Base-by-base conservation (phyloP, 768 basidiomycete genomes). In the Amanita muscaria region DNA sequence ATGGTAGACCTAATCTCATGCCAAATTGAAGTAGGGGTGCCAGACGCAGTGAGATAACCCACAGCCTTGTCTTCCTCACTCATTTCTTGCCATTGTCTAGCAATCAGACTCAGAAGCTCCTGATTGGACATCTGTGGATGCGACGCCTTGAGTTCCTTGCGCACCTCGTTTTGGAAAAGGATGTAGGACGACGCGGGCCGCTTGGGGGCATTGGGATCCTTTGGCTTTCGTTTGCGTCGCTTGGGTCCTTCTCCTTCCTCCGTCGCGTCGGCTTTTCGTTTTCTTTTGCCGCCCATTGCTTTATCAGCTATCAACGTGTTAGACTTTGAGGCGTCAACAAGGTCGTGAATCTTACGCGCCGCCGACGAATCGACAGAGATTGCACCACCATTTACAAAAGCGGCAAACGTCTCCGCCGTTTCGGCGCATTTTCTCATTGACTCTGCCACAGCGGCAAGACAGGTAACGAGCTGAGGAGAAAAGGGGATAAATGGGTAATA, bases 201-300 rank as follows among this genome's bases (percentile, higher is more conserved):
- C 60, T 93, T 96, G 24, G 94, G 94, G 47, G 91, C 91, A 62
- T 92, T 85, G 15, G 92, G 91, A 56, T 98, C 93, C 62, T 83
- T 70, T 54, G 83, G 83, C 64, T 82, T 68, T 51, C 78, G 73
- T 59, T 72, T 77, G 52, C 75, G 71, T 60, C 79, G 83, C 57
- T 70, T 69, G 37, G 59, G 52, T 40, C 63, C 66, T 18, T 65
- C 70, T 21, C 56, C 61, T 37, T 69, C 72, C 2, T 66, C 68
- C 16, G 56, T 59, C 8, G 51, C 66, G n/a, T 53, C 55, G 19
- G 66, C 64, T 56, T 78, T 83, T 56, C 78, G 76, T 60, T 85
- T 86, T 49, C 67, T 71, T 49, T 63, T 62, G 40, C 21, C 22
- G 2, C 54, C 42, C 10, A 51, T 37, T 12, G 46, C 49, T 22